Evolutionary conservation across 2,329 filamentous ascomycete genomes (phyloP).

Genomic region (Colletotrichum horii): DNA sequence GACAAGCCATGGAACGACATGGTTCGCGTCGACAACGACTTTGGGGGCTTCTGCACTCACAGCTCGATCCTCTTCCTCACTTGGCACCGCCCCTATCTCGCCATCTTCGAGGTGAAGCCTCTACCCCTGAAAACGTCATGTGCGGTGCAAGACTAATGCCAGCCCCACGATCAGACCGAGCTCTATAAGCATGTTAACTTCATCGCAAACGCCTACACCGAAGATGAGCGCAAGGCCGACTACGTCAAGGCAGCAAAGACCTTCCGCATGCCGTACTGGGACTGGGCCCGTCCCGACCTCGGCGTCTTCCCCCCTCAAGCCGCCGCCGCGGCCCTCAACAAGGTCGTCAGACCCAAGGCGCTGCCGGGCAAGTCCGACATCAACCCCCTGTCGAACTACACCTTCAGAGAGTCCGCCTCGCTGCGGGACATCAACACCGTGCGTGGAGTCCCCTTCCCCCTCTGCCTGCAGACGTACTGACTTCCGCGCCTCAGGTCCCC

Average conservation of each 20-base stretch:
- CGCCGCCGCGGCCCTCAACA: conserved; percentile 9
- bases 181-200: conserved; percentile 28
- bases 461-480: not conserved
- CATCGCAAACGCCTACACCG: conserved; percentile 26
- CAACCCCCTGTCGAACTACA: conserved; percentile 10
- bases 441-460: not conserved
- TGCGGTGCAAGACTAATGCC: not conserved
- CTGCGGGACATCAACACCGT: not conserved
- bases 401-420: not conserved
- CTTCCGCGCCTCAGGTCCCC: not conserved
- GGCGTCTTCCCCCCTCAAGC: conserved; percentile 25
- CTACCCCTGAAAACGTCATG: not conserved
- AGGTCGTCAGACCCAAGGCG: conserved; percentile 26
- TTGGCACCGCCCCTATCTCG: conserved; percentile 72
- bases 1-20: conserved; percentile 19
- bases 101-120: conserved; percentile 59
- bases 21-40: conserved; percentile 31
- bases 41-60: conserved; percentile 71
- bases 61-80: conserved; percentile 64
- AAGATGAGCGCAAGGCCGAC: conserved; percentile 17
- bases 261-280: conserved; percentile 38
- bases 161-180: conserved; percentile 19
- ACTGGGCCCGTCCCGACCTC: conserved; percentile 30
- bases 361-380: conserved; percentile 28
- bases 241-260: conserved; percentile 30